These are phyloP conservation scores for Alternaria panax DNA, from an alignment of 2,329 filamentous ascomycete species.

Conservation along the genomic window DNA sequence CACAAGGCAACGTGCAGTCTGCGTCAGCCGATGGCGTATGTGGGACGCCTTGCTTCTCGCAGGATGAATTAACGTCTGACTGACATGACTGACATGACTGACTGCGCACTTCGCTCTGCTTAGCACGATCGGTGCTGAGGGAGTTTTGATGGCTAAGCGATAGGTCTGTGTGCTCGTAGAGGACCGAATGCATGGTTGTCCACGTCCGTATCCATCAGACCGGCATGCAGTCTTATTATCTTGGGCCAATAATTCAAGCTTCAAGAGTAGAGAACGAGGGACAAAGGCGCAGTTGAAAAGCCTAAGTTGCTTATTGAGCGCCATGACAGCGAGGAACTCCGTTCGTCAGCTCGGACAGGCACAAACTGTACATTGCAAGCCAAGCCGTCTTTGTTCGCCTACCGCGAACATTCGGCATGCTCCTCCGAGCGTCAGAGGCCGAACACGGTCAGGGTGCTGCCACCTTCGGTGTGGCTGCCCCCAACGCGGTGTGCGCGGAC, in stretches of 20 bases:
- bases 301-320: conserved; percentile 8
- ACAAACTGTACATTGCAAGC: background rate
- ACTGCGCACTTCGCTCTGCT: background rate
- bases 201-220: conserved; percentile 5
- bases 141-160: conserved; percentile 1
- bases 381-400: conserved; percentile 4
- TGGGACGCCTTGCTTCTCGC: conserved; percentile 10
- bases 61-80: conserved; percentile 13
- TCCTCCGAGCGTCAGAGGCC: conserved; percentile 10
- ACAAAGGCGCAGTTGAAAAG: conserved; percentile 5
- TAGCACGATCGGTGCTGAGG: background rate
- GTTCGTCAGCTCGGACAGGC: background rate
- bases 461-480: conserved; percentile 14
- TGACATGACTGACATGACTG: background rate
- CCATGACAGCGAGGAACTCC: background rate
- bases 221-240: conserved; percentile 1
- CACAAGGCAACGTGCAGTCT: conserved; percentile 13
- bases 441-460: conserved; percentile 10
- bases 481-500: conserved; percentile 13
- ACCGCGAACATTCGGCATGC: conserved; percentile 11
- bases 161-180: conserved; percentile 1
- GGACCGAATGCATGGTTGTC: conserved; percentile 3
- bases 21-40: conserved; percentile 13
- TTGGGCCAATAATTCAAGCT: conserved; percentile 11
- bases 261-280: conserved; percentile 4